Percentiles rank a stretch among this genome's conserved stretches.
Evolutionary conservation across 371 early-diverging fungal species (phyloP).

Genomic region (Batkoa obscura): DNA sequence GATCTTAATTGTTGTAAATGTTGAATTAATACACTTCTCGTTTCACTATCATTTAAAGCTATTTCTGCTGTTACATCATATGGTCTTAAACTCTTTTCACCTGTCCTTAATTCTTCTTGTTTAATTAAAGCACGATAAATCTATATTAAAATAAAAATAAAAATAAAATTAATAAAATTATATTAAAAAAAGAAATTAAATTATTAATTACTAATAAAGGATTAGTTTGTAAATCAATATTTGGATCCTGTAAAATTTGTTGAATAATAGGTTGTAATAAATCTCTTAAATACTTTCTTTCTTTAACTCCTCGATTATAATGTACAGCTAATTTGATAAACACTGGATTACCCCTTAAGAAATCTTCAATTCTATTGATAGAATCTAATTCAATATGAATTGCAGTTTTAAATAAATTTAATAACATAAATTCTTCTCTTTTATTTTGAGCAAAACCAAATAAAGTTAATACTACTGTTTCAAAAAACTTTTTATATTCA

Average conservation of each 20-base stretch:
- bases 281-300: conserved; percentile 74
- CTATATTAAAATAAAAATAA: conserved; percentile 7
- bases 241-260: conserved; percentile 47
- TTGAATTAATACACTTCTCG: conserved; percentile 50
- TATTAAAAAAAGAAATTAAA: conserved; percentile 1
- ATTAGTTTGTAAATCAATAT: conserved; percentile 78
- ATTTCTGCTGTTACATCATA: conserved; percentile 65
- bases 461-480: conserved; percentile 75
- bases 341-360: conserved; percentile 83
- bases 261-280: conserved; percentile 64
- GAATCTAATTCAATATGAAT: conserved; percentile 75
- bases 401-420: conserved; percentile 84
- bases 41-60: conserved; percentile 73
- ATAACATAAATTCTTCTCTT: conserved; percentile 90
- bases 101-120: conserved; percentile 78
- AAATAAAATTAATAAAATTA: background rate
- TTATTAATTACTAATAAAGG: conserved; percentile 36
- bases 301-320: conserved; percentile 85
- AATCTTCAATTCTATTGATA: conserved; percentile 63
- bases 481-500: conserved; percentile 54
- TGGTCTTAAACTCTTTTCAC: conserved; percentile 51
- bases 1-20: conserved; percentile 57
- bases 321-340: conserved; percentile 90
- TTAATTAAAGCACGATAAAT: conserved; percentile 76
- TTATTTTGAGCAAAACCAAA: conserved; percentile 91